A percentile compares a stretch with the other conserved stretches of the same genome.
phyloP scores from a whole-genome alignment of 2,329 filamentous ascomycete genomes.

The Paraphoma chrysanthemicola region DNA sequence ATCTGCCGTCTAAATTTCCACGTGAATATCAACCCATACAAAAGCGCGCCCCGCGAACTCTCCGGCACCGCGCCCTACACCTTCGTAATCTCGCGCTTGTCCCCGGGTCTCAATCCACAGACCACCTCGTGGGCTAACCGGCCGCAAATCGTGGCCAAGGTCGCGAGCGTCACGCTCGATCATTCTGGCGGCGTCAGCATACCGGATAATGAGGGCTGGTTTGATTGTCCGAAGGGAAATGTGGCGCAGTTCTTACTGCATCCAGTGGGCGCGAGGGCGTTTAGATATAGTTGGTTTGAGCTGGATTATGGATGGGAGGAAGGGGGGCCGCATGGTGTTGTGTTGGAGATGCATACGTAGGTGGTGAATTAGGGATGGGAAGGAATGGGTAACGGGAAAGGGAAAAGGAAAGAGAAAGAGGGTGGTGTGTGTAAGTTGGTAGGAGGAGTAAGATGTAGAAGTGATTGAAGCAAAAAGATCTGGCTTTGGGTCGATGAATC shows the following conservation, averaged over 20 bases:
- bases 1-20: slow-evolving; percentile 35
- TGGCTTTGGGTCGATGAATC: too few species aligned
- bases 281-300: slow-evolving; percentile 40
- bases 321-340: slow-evolving; percentile 38
- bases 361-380: not conserved
- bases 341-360: slow-evolving; percentile 34
- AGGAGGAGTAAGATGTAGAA: too few species aligned
- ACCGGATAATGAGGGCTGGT: slow-evolving; percentile 15
- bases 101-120: slow-evolving; percentile 31
- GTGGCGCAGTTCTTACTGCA: slow-evolving; percentile 37
- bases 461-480: too few species aligned
- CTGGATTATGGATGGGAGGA: slow-evolving; percentile 24
- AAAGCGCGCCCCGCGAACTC: slow-evolving; percentile 26
- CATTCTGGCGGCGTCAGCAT: slow-evolving; percentile 10
- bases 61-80: slow-evolving; percentile 23
- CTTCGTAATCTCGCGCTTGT: slow-evolving; percentile 35
- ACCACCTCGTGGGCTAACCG: slow-evolving; percentile 37
- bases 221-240: slow-evolving; percentile 30
- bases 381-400: not conserved
- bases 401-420: not conserved
- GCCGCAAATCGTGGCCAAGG: slow-evolving; percentile 18
- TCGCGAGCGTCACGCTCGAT: slow-evolving; percentile 27
- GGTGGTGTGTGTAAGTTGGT: not conserved
- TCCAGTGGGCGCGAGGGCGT: slow-evolving; percentile 19
- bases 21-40: slow-evolving; percentile 25